Base-by-base conservation (phyloP, 345 rosid genomes). In the Ceriops tagal region DNA sequence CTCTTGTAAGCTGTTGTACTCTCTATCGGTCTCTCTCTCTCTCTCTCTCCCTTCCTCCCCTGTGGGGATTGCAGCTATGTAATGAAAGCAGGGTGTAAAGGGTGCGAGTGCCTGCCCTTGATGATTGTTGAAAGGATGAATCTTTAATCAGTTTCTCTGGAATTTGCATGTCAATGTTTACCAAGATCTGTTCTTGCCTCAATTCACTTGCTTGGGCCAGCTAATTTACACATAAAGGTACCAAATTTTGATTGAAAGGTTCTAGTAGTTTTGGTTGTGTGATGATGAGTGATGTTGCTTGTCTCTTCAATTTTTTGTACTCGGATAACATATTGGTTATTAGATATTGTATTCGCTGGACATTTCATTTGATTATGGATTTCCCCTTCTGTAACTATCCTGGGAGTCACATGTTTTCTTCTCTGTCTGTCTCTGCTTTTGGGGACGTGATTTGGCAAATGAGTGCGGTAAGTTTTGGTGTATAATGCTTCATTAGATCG, bases 111-210 rank as follows among this genome's bases (percentile, higher is more conserved):
- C 19, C 56, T 27, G 20, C 58, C 26, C 28, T 64, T 39, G 21
- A 20, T 64, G 66, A 46, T 62, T 61, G 39, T 53, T 73, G 26
- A n/a, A 73, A 71, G 72, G 70, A 21, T 77, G 28, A 53, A 64
- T 71, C 58, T 21, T 67, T 68, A 16, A 15, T 63, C 64, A 61
- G 49, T n/a, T 61, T 67, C 26, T 31, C 43, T 37, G 24, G 31
- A 58, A 53, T 5, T 53, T 53, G n/a, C 53, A 31, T 31, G 53
- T 39, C 46, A 30, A 58, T 71, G 73, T 62, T 52, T 56, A 22
- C 10, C 79, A 62, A 32, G 65, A 73, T 73, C 78, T 76, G 75
- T 63, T 73, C 27, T 66, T 61, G 26, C 28, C 56, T 73, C 66
- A 51, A 53, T 63, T 43, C 68, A 16, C 64, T 61, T 28, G 58